phyloP scores from a whole-genome alignment of 768 basidiomycete species.

The Trametes gibbosa region DNA sequence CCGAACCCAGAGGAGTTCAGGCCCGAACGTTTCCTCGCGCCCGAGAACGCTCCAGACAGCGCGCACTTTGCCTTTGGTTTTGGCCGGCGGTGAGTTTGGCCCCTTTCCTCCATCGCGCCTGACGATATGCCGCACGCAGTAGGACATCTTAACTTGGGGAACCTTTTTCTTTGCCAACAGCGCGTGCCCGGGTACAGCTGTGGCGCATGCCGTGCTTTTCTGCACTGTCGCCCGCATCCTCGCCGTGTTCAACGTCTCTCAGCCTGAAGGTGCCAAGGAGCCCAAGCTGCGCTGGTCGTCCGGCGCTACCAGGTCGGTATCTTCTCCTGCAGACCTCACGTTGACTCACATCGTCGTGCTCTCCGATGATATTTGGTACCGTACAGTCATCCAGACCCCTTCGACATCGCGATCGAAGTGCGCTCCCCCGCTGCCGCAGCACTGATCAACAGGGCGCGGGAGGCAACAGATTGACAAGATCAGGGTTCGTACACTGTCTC shows the following conservation, averaged over 20 bases:
- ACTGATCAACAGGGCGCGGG: background rate
- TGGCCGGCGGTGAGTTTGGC: no score
- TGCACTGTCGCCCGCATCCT: constrained; percentile 9
- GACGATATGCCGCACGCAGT: no score
- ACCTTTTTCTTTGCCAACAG: constrained; percentile 13
- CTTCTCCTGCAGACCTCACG: no score
- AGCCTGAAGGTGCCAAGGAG: constrained; percentile 2
- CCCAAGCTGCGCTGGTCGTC: background rate
- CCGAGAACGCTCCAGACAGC: background rate
- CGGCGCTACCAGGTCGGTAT: background rate
- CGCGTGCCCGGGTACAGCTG: constrained; percentile 11
- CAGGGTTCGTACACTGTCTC: no score
- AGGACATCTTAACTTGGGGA: no score
- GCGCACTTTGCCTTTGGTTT: constrained; percentile 11
- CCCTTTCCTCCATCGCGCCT: no score
- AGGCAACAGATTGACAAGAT: background rate
- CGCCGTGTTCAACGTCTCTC: constrained; percentile 13
- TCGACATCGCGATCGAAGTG: background rate
- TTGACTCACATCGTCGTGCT: background rate
- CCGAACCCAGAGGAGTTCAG: constrained; percentile 29
- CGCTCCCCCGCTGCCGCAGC: background rate
- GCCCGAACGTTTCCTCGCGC: constrained; percentile 11
- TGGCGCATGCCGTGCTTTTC: constrained; percentile 12
- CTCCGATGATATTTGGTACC: background rate
- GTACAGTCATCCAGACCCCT: background rate